These are phyloP conservation scores for Nemania sp. DNA, from an alignment of 2,329 filamentous ascomycete genomes.

Conservation along the genomic window DNA sequence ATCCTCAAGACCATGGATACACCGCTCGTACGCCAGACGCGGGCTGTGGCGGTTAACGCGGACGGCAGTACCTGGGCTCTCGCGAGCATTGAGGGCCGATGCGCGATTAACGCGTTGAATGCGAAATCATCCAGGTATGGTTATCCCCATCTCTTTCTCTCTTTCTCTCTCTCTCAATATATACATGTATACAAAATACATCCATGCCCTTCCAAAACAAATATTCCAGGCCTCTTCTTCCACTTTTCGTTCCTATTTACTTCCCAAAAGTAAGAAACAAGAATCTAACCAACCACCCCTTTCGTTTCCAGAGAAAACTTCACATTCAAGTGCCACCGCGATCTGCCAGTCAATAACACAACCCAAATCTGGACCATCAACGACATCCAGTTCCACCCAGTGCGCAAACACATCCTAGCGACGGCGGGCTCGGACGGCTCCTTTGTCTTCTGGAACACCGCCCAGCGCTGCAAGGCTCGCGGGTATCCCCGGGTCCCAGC, in stretches of 20 bases:
- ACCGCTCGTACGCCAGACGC: conserved; percentile 49
- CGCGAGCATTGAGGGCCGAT: conserved; percentile 50
- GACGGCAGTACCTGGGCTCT: conserved; percentile 49
- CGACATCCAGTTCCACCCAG: conserved; percentile 50
- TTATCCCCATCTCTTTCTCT: not conserved
- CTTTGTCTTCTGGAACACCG: conserved; percentile 68
- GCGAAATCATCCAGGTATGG: conserved; percentile 44
- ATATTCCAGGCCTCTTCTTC: not conserved
- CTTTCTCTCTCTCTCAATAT: not conserved
- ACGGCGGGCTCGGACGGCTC: conserved; percentile 54
- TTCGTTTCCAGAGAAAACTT: conserved; percentile 41
- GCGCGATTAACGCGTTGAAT: conserved; percentile 42
- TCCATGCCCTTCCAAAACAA: not conserved
- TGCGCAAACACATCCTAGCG: conserved; percentile 41
- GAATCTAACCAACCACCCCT: conserved; percentile 1
- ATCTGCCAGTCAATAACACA: conserved; percentile 18
- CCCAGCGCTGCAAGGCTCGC: conserved; percentile 58
- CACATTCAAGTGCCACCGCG: conserved; percentile 53
- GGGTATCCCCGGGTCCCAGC: not conserved
- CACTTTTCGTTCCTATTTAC: not conserved
- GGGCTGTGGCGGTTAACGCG: conserved; percentile 44
- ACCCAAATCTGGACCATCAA: conserved; percentile 51
- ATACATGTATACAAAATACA: not conserved
- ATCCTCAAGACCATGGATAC: conserved; percentile 41
- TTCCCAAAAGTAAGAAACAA: too few species aligned